Base-by-base conservation (phyloP, 2,329 filamentous ascomycete genomes). In the Myriosclerotinia scirpicola region DNA sequence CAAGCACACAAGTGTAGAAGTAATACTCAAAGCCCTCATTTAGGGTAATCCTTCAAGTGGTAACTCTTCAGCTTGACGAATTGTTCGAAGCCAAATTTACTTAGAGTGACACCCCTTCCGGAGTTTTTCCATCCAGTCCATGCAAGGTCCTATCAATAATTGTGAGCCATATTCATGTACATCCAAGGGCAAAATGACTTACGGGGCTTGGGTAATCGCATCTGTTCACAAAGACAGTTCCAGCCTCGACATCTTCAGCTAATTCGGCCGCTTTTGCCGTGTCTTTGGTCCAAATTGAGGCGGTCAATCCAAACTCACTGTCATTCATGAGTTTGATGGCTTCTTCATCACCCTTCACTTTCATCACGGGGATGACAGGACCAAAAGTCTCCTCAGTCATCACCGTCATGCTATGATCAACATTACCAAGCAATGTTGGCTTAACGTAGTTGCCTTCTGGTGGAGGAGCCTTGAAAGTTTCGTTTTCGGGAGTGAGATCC, bases 81-180 rank as follows among this genome's bases (percentile, higher is more conserved):
- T 77, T 96, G 92, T 74, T 97, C 94, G 76, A 96, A 98, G 14
- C 94, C 94, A 75, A 93, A 96, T 73, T 82, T 88, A 80, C 92
- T 95, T 73, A 98, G 80, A 12, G 93, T 97, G 73, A 93, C 90
- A 30, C 94, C 94, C 78, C 91, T 93, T 71, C 94, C 94, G 68
- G 93, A 97, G 77, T 97, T 93, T 82, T 98, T 98, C 93, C 93
- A 97, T 14, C 94, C 94, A 2, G 93, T 95, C 92, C 92, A 96
- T n/a, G 93, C 92, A 72, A 96, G 85, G 78, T 96, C 92, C 91
- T 94, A 73, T 54, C 42, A 56, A 50, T 53, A 72, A 54, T 68
- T 67, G 63, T 74, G 67, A 73, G 73, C 72, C 67, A 76, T 71
- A 59, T 52, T 34, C 34, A 46, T 30, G 48, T 34, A 34, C 42